phyloP scores from a whole-genome alignment of 129 eudicot genomes.

The Arctium minus region DNA sequence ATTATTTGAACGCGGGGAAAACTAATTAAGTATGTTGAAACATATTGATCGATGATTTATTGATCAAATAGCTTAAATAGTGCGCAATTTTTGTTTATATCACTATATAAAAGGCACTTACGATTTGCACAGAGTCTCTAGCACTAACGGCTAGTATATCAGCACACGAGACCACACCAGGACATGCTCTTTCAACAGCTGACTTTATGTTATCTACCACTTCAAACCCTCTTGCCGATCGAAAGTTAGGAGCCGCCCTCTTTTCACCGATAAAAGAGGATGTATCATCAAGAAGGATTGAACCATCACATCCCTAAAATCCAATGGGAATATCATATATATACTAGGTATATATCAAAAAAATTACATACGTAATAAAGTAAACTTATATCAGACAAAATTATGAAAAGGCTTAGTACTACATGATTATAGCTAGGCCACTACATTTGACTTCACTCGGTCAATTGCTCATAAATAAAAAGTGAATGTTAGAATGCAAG shows the following conservation, averaged over 20 bases:
- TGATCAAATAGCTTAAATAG: not conserved
- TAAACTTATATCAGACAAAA: not conserved
- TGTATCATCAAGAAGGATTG: conserved; percentile 82
- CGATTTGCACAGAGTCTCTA: conserved; percentile 65
- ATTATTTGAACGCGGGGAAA: no score
- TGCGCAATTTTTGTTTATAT: not conserved
- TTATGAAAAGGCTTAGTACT: not conserved
- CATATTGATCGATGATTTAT: not conserved
- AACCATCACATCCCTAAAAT: conserved; percentile 86
- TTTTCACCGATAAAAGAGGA: conserved; percentile 78
- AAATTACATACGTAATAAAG: not conserved
- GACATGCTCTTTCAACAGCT: conserved; percentile 74
- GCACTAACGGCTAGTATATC: conserved; percentile 78
- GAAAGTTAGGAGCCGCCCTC: conserved; percentile 60
- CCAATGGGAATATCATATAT: not conserved
- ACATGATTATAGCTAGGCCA: not conserved
- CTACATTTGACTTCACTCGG: conserved; percentile 11
- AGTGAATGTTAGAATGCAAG: conserved; percentile 12
- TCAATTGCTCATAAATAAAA: not conserved
- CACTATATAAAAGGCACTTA: conserved; percentile 21
- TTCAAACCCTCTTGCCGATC: conserved; percentile 76
- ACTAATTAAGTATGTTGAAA: no score
- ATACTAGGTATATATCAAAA: not conserved
- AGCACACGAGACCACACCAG: conserved; percentile 90
- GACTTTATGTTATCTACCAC: conserved; percentile 79